phyloP scores from a whole-genome alignment of 805 yeast species.

The Candida coquimbonensis region DNA sequence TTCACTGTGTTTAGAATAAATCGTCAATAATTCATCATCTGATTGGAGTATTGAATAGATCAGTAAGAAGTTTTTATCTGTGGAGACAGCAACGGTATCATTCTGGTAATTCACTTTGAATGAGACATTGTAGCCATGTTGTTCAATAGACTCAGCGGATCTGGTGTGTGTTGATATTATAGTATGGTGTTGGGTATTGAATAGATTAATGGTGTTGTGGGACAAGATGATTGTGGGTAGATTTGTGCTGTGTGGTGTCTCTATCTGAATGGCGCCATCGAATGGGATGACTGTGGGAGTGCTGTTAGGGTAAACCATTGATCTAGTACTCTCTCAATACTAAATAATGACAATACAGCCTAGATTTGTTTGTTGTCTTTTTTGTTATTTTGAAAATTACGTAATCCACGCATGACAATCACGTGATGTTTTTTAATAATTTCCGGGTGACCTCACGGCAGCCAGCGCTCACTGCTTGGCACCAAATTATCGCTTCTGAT shows the following conservation, averaged over 20 bases:
- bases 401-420: neutral
- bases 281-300: slow-evolving; percentile 4
- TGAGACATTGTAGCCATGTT: slow-evolving; percentile 31
- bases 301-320: slow-evolving; percentile 5
- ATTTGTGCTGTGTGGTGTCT: neutral
- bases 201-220: slow-evolving; percentile 22
- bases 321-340: too few species aligned
- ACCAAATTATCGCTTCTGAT: slow-evolving; percentile 1
- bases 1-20: slow-evolving; percentile 14
- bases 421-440: neutral
- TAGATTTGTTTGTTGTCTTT: too few species aligned
- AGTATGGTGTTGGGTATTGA: slow-evolving; percentile 27
- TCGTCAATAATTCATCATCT: slow-evolving; percentile 19
- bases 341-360: too few species aligned
- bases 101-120: slow-evolving; percentile 24
- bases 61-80: slow-evolving; percentile 29
- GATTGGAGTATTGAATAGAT: slow-evolving; percentile 25
- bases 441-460: too few species aligned
- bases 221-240: slow-evolving; percentile 24
- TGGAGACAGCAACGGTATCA: slow-evolving; percentile 26
- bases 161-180: slow-evolving; percentile 30
- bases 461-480: slow-evolving; percentile 1
- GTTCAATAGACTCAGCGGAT: slow-evolving; percentile 26
- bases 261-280: neutral
- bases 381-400: neutral